Conservation (phyloP, 768 basidiomycete genomes). For the Phaffia australis region DNA sequence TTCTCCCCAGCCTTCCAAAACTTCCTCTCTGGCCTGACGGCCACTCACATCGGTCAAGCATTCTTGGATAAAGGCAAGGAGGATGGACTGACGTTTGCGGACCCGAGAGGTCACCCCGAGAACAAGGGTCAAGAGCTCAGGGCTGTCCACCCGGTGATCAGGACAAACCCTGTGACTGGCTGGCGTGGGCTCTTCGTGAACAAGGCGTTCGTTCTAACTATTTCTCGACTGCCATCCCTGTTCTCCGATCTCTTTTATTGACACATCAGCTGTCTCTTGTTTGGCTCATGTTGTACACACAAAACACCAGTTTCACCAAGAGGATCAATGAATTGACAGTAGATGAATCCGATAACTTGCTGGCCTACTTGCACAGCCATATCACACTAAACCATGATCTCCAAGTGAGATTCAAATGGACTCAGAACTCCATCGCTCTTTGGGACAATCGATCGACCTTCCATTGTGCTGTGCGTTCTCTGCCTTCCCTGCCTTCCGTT, state of each 20-base stretch:
- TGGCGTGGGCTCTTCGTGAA: slow-evolving; percentile 53
- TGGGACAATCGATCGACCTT: slow-evolving; percentile 46
- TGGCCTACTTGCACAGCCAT: slow-evolving; percentile 46
- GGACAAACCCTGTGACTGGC: slow-evolving; percentile 53
- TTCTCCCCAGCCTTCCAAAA: slow-evolving; percentile 48
- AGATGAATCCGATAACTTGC: slow-evolving; percentile 48
- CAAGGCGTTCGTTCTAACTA: slow-evolving; percentile 39
- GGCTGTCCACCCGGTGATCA: slow-evolving; percentile 45
- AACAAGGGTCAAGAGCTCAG: slow-evolving; percentile 46
- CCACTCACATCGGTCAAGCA: slow-evolving; percentile 42
- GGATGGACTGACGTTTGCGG: slow-evolving; percentile 20
- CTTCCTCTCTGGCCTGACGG: slow-evolving; percentile 53
- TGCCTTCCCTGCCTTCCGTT: too few relatives aligned
- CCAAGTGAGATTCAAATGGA: slow-evolving; percentile 47
- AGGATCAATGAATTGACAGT: slow-evolving; percentile 48
- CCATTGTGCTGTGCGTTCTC: too few relatives aligned
- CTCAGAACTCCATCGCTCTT: slow-evolving; percentile 48
- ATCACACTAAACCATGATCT: slow-evolving; percentile 52
- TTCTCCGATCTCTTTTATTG: background rate
- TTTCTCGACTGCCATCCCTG: background rate
- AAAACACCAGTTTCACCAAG: slow-evolving; percentile 45
- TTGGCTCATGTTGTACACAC: background rate
- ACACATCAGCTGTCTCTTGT: background rate
- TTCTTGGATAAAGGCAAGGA: slow-evolving; percentile 37
- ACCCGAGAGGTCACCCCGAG: slow-evolving; percentile 46